These are phyloP conservation scores for Ogataea ramenticola DNA, from an alignment of 805 yeast species.

Conservation along the genomic window DNA sequence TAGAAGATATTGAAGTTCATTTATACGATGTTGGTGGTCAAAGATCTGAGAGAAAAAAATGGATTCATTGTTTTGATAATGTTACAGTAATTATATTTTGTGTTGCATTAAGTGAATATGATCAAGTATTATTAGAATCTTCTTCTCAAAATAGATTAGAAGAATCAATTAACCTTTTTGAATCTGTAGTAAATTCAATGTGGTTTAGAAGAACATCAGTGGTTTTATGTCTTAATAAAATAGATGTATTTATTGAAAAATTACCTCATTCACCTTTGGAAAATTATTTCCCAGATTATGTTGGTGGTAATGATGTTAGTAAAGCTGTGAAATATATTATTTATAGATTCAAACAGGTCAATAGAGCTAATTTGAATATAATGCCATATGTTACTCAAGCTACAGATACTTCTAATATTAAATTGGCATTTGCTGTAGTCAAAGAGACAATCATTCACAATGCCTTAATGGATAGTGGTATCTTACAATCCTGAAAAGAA, in stretches of 20 bases:
- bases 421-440: constrained; percentile 63
- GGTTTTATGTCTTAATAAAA: constrained; percentile 80
- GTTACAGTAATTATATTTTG: constrained; percentile 87
- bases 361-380: constrained; percentile 72
- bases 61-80: constrained; percentile 96
- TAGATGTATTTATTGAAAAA: constrained; percentile 85
- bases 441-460: constrained; percentile 52
- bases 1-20: constrained; percentile 61
- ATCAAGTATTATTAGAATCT: constrained; percentile 77
- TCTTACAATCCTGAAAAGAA: constrained; percentile 22
- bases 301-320: constrained; percentile 82
- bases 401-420: constrained; percentile 84
- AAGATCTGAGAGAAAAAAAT: constrained; percentile 88
- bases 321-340: constrained; percentile 88
- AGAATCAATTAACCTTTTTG: constrained; percentile 78
- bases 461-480: constrained; percentile 48
- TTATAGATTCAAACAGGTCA: constrained; percentile 83
- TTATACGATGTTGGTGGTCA: constrained; percentile 92
- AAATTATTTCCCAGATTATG: constrained; percentile 80
- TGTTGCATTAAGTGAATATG: constrained; percentile 87
- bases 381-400: constrained; percentile 94
- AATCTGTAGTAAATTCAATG: constrained; percentile 83
- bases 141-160: constrained; percentile 68
- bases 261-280: constrained; percentile 75
- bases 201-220: constrained; percentile 89